Conservation (phyloP, 2,329 filamentous ascomycete species). For the Purpureocillium lavendulum region DNA sequence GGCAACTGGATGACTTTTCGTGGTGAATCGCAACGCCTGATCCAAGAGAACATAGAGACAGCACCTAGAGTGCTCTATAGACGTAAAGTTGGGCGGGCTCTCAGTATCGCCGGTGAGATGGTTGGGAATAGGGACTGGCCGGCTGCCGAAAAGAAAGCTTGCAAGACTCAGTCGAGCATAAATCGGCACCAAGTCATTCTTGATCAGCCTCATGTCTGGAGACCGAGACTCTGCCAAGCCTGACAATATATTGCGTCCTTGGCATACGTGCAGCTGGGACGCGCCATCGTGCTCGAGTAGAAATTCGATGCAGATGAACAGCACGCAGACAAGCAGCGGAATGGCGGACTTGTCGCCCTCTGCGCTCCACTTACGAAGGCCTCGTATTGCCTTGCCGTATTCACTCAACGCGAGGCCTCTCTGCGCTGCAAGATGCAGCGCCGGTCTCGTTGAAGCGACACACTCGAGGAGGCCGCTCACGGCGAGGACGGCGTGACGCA, state of each 20-base stretch:
- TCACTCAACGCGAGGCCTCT: conserved; percentile 20
- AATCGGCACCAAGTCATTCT: conserved; percentile 32
- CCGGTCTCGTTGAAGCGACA: conserved; percentile 12
- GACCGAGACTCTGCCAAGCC: conserved; percentile 18
- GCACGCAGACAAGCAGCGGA: conserved; percentile 35
- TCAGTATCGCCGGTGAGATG: conserved; percentile 21
- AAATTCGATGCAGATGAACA: conserved; percentile 47
- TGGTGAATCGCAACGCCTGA: conserved; percentile 10
- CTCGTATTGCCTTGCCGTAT: conserved; percentile 39
- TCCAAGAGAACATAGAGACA: conserved; percentile 30
- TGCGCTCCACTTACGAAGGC: conserved; percentile 27
- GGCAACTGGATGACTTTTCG: not conserved
- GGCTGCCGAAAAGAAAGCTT: conserved; percentile 30
- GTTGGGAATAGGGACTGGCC: conserved; percentile 25
- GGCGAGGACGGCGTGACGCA: conserved; percentile 40
- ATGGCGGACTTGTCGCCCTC: conserved; percentile 19
- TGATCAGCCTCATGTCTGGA: conserved; percentile 27
- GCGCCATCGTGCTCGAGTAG: conserved; percentile 39
- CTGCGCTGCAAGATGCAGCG: conserved; percentile 8
- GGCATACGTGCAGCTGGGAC: conserved; percentile 35
- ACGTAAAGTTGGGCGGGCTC: conserved; percentile 24
- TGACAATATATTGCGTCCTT: conserved; percentile 32
- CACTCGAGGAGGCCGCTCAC: conserved; percentile 39
- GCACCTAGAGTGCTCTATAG: conserved; percentile 20
- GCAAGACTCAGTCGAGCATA: conserved; percentile 33